Evolutionary conservation across 2,329 filamentous ascomycete genomes (phyloP).

Genomic region (Penicillium corylophilum): DNA sequence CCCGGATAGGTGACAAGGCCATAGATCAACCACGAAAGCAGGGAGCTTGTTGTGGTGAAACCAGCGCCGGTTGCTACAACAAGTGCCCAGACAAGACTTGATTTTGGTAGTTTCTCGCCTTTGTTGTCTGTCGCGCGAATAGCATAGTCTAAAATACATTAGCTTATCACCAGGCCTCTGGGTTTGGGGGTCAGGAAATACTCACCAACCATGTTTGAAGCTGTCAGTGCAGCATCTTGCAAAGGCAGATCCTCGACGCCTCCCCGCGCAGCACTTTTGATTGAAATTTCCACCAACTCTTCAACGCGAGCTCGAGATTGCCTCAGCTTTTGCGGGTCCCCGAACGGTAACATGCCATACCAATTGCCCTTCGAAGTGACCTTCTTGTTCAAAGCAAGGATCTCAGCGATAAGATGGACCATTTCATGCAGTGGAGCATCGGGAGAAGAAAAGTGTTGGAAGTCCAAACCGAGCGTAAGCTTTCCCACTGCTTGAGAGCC

Average conservation of each 20-base stretch:
- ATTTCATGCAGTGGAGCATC: slow-evolving; percentile 54
- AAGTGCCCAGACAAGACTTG: slow-evolving; percentile 43
- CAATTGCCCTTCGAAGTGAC: slow-evolving; percentile 55
- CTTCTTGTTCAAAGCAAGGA: slow-evolving; percentile 59
- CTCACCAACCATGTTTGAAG: slow-evolving; percentile 40
- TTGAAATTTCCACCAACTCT: slow-evolving; percentile 24
- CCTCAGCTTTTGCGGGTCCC: slow-evolving; percentile 50
- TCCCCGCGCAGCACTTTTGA: slow-evolving; percentile 18
- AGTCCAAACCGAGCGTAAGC: slow-evolving; percentile 46
- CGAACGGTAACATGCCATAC: slow-evolving; percentile 59
- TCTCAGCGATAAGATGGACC: slow-evolving; percentile 51
- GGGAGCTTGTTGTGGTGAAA: slow-evolving; percentile 60
- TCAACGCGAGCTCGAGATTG: slow-evolving; percentile 15
- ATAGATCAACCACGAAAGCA: slow-evolving; percentile 61
- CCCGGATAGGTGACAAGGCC: slow-evolving; percentile 54
- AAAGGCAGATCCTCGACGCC: slow-evolving; percentile 32
- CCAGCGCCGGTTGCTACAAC: slow-evolving; percentile 58
- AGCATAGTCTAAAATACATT: slow-evolving; percentile 47
- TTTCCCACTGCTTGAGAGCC: slow-evolving; percentile 47
- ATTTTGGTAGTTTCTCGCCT: slow-evolving; percentile 54
- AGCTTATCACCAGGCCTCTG: background rate
- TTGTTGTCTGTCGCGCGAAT: slow-evolving; percentile 55
- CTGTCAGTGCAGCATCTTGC: slow-evolving; percentile 47
- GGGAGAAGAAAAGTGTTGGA: slow-evolving; percentile 43
- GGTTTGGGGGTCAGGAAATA: slow-evolving; percentile 5